Conservation (phyloP, 2,329 filamentous ascomycete genomes). For the Botrytis galanthina region DNA sequence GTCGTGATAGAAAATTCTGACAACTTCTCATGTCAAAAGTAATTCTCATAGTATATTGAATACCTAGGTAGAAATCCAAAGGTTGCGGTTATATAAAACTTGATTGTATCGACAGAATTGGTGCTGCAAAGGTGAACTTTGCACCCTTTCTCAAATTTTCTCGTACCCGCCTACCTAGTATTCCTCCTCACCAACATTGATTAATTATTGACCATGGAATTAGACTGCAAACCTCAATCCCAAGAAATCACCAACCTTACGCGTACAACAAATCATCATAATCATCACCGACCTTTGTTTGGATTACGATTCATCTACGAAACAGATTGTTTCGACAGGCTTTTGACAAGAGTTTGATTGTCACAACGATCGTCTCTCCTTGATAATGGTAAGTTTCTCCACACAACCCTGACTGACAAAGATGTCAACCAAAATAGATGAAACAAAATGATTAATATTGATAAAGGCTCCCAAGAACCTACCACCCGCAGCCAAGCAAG, state of each 20-base stretch:
- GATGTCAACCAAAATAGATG: slow-evolving; percentile 9
- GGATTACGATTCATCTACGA: not conserved
- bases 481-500: slow-evolving; percentile 56
- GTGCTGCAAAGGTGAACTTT: not conserved
- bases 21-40: not conserved
- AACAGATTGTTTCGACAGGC: not conserved
- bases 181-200: not conserved
- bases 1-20: not conserved
- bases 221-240: not conserved
- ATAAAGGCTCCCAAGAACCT: slow-evolving; percentile 51
- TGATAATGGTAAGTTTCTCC: slow-evolving; percentile 9
- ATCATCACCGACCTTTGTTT: not conserved
- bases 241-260: not conserved
- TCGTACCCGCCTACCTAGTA: not conserved
- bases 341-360: not conserved
- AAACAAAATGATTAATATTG: slow-evolving; percentile 2
- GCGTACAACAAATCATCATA: not conserved
- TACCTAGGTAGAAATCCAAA: not conserved
- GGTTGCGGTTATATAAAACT: not conserved
- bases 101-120: not conserved
- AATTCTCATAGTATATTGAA: not conserved
- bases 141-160: not conserved
- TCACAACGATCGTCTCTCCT: not conserved
- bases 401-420: not conserved
- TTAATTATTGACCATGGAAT: not conserved